phyloP scores from a whole-genome alignment of 2,329 filamentous ascomycete genomes.

The Hymenoscyphus linearis region DNA sequence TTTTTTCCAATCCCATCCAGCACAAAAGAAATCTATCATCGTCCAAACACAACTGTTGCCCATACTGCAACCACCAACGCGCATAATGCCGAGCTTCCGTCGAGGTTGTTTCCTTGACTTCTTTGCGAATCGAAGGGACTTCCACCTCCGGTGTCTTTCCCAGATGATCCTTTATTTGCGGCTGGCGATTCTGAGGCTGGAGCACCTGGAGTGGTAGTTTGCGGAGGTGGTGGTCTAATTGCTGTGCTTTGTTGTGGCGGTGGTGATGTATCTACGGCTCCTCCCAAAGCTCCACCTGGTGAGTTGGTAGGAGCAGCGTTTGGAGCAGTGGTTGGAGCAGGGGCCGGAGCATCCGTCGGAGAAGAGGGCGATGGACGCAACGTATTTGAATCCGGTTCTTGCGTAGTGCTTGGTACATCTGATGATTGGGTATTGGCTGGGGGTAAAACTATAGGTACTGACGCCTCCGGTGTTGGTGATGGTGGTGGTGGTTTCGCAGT shows the following conservation, averaged over 20 bases:
- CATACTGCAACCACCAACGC: conserved; percentile 9
- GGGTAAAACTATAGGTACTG: not conserved
- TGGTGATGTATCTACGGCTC: not conserved
- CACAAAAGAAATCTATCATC: conserved; percentile 9
- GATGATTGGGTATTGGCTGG: not conserved
- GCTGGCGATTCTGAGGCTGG: not conserved
- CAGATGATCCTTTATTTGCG: conserved; percentile 2
- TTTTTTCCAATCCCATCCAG: not conserved
- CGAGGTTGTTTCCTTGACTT: conserved; percentile 7
- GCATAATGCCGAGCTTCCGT: conserved; percentile 8
- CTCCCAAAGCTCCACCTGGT: not conserved
- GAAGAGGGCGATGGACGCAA: not conserved
- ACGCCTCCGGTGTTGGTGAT: not conserved
- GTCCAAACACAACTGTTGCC: conserved; percentile 14
- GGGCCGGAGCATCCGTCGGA: not conserved
- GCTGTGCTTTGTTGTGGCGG: not conserved
- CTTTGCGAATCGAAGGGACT: conserved; percentile 26
- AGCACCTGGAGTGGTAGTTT: not conserved
- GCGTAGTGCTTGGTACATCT: not conserved
- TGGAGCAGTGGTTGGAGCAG: not conserved
- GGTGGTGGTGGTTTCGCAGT: not conserved
- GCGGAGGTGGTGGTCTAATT: not conserved
- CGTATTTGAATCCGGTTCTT: not conserved
- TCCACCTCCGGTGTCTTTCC: conserved; percentile 19
- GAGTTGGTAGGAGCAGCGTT: not conserved